Base-by-base conservation (phyloP, 345 rosid species). In the Cardamine chenopodiifolia region DNA sequence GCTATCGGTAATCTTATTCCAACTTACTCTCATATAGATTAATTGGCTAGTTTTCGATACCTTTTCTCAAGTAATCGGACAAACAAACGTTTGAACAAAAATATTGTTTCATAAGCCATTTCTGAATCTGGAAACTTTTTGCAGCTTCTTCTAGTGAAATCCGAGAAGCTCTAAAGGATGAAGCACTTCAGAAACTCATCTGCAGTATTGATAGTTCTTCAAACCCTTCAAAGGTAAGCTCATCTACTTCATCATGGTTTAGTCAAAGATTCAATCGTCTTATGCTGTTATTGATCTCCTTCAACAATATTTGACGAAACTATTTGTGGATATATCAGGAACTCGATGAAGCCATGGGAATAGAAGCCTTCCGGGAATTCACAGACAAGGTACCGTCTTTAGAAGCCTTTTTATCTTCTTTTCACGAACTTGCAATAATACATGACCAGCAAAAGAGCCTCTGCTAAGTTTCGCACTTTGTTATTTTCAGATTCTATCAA, bases 1-100 rank as follows among this genome's bases (percentile, higher is more conserved):
- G 86, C 90, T 31, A 78, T 91, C 45, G 96, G 97, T 91, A 83
- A 72, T 13, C 9, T 19, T 45, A 25, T 47, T 49, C n/a, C 22
- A 7, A 34, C 59, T 60, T 6, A 19, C 12, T 67, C 60, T 32
- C 8, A 14, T 40, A 19, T 47, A 37, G 5, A 31, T 17, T 66
- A 11, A 15, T 22, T 29, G 26, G 5, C 10, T 2, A 49, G 13
- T 12, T 35, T 35, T 9, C 4, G 2, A 22, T 35, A 37, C 23
- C 34, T 34, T 32, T 48, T 35, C 61, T 52, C 50, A 9, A 37
- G 14, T 68, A 3, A 20, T 45, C 1, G 13, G 23, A 19, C 45
- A 60, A 60, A 35, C 39, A 44, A 57, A 18, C 7, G 2, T 5
- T 57, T 12, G 29, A 10, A 52, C 3, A 20, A 18, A 49, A 17